Conservation (phyloP, 1,284 basidiomycete genomes). For the Cystobasidium slooffiae region DNA sequence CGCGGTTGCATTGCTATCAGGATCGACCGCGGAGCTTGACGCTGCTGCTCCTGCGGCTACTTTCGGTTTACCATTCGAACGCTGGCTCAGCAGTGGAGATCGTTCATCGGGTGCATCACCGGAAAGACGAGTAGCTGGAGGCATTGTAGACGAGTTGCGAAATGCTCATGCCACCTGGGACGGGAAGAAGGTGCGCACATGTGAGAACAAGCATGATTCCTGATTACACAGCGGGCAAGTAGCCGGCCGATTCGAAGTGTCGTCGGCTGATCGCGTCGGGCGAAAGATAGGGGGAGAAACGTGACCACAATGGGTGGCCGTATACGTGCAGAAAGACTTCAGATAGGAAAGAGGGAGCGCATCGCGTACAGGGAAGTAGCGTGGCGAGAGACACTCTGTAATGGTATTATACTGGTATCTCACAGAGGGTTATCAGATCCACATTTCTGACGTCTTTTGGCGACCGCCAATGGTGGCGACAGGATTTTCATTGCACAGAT, state of each 20-base stretch:
- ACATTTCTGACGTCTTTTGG: no score
- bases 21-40: not conserved
- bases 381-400: no score
- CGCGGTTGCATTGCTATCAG: not conserved
- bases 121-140: not conserved
- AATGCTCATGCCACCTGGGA: not conserved
- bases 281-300: not conserved
- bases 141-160: not conserved
- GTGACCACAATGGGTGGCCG: not conserved
- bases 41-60: not conserved
- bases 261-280: not conserved
- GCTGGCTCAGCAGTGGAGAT: slow-evolving; percentile 21
- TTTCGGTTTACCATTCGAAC: not conserved
- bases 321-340: no score
- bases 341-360: no score
- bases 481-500: not conserved
- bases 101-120: slow-evolving; percentile 23
- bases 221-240: slow-evolving; percentile 20
- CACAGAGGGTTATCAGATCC: no score
- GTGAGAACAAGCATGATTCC: not conserved
- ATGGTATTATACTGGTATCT: no score
- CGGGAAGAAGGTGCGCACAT: not conserved
- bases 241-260: not conserved
- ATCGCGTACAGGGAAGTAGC: no score
- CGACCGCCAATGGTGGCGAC: not conserved